A percentile compares a stretch with the other conserved stretches of the same genome.
Conservation (phyloP, 352 stramenopile genomes). For the Pythium guiyangense region DNA sequence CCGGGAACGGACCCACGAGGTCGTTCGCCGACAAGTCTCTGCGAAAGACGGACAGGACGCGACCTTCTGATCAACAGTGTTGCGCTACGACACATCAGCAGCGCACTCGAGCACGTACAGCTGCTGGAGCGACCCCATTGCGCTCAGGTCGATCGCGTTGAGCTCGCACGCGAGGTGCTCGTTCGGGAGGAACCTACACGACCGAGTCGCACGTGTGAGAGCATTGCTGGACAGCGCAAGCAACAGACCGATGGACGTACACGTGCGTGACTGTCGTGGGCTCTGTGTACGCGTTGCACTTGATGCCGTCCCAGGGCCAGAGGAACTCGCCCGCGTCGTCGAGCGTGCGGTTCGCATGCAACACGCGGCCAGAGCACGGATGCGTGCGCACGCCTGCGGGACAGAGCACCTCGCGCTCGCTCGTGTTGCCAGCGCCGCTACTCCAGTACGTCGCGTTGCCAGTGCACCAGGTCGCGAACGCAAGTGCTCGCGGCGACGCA, state of each 20-base stretch:
- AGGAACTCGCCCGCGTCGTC: constrained; percentile 28
- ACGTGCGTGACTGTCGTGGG: constrained; percentile 71
- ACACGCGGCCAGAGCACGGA: constrained; percentile 54
- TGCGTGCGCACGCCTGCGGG: constrained; percentile 47
- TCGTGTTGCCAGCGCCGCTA: constrained; percentile 4
- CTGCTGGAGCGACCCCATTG: constrained; percentile 66
- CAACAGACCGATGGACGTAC: constrained; percentile 18
- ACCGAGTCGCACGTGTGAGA: not conserved
- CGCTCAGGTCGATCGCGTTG: constrained; percentile 47
- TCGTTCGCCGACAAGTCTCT: constrained; percentile 54
- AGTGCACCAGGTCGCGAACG: constrained; percentile 60
- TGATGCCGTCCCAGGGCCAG: constrained; percentile 72
- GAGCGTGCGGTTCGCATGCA: constrained; percentile 23
- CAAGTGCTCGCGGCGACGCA: constrained; percentile 31
- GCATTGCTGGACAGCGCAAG: not conserved
- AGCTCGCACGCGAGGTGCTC: constrained; percentile 47
- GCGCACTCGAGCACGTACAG: constrained; percentile 30
- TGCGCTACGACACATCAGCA: too few species aligned
- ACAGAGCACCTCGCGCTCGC: constrained; percentile 23
- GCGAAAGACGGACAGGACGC: too few species aligned
- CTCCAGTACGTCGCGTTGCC: constrained; percentile 21
- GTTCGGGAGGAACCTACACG: constrained; percentile 45
- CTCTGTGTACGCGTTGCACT: constrained; percentile 60
- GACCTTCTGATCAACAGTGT: not conserved
- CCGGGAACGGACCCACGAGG: constrained; percentile 43